phyloP scores from a whole-genome alignment of 1,284 basidiomycete species.

The Vanrija humicola region DNA sequence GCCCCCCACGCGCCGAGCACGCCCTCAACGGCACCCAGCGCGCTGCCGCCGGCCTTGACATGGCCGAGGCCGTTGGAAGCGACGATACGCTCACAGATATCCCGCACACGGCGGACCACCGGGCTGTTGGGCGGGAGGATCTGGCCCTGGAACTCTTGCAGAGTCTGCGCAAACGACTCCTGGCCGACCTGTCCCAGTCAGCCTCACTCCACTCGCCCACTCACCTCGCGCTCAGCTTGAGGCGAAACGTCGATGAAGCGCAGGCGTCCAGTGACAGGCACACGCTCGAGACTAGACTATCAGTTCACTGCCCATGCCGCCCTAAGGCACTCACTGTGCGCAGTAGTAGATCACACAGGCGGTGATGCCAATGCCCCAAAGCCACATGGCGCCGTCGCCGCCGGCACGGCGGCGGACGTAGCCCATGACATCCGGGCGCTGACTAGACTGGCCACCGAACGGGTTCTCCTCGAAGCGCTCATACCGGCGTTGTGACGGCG shows the following conservation, averaged over 20 bases:
- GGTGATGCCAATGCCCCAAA: constrained; percentile 41
- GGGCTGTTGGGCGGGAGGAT: constrained; percentile 68
- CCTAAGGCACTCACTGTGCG: constrained; percentile 53
- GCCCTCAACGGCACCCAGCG: constrained; percentile 34
- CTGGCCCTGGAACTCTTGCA: constrained; percentile 13
- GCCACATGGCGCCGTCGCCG: constrained; percentile 38
- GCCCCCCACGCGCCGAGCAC: constrained; percentile 27
- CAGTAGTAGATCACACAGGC: constrained; percentile 58
- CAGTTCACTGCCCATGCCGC: not conserved
- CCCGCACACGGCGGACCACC: constrained; percentile 61
- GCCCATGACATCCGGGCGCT: constrained; percentile 18
- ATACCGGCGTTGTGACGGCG: constrained; percentile 14
- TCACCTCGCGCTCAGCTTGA: constrained; percentile 56
- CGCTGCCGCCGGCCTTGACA: constrained; percentile 49
- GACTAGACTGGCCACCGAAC: constrained; percentile 6
- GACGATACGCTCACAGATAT: constrained; percentile 69
- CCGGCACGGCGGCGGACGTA: constrained; percentile 37
- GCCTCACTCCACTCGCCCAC: constrained; percentile 1
- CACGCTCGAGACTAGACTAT: constrained; percentile 63
- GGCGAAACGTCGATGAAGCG: constrained; percentile 75
- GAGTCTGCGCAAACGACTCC: constrained; percentile 10
- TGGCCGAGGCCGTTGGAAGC: constrained; percentile 66
- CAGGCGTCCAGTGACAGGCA: constrained; percentile 76
- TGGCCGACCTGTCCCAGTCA: constrained; percentile 9
- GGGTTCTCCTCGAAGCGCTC: constrained; percentile 29